These are phyloP conservation scores for Eucalyptus erythrocorys DNA, from an alignment of 345 rosid genomes.

Conservation along the genomic window DNA sequence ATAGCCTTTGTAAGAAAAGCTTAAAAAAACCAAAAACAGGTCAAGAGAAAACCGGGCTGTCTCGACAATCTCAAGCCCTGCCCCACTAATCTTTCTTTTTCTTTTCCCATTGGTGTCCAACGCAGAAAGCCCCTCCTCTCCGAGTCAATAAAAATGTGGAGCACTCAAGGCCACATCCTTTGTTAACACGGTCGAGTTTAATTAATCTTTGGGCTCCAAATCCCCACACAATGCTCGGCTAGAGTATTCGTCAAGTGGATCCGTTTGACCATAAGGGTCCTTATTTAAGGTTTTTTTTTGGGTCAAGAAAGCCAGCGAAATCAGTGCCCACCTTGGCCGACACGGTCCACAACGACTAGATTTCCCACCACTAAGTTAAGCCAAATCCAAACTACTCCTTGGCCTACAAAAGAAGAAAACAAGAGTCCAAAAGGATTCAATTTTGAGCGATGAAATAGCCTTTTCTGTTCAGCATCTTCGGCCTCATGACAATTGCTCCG, in stretches of 20 bases:
- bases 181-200: not conserved
- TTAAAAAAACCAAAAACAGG: not conserved
- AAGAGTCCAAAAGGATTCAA: not conserved
- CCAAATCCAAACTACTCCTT: not conserved
- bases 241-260: not conserved
- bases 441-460: not conserved
- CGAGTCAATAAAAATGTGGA: not conserved
- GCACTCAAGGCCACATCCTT: not conserved
- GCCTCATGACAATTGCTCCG: not conserved
- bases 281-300: not conserved
- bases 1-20: not conserved
- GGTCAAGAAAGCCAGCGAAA: not conserved
- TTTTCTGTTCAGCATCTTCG: not conserved
- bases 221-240: not conserved
- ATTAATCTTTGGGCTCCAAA: not conserved
- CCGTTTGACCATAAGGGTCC: not conserved
- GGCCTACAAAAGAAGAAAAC: not conserved
- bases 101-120: not conserved
- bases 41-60: not conserved
- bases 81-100: not conserved
- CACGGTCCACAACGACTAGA: not conserved
- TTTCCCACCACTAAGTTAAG: not conserved
- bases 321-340: not conserved
- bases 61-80: not conserved
- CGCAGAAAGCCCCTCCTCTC: not conserved